A percentile compares a stretch with the other conserved stretches of the same genome.
Evolutionary conservation across 129 eudicot species (phyloP).

Genomic region (Scalesia atractyloides): DNA sequence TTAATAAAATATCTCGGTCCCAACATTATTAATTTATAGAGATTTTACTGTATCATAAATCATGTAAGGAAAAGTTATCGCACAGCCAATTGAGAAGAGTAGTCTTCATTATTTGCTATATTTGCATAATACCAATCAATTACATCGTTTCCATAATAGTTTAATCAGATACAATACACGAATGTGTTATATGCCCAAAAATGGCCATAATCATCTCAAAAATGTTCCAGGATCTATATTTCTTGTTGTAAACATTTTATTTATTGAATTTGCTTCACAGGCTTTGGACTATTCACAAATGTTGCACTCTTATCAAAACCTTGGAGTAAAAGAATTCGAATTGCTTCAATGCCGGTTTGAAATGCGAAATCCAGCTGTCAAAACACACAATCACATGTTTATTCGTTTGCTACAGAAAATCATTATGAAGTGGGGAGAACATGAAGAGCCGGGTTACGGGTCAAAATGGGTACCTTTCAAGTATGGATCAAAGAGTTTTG

Average conservation of each 20-base stretch:
- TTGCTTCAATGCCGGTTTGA: conserved; percentile 76
- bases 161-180: neutral
- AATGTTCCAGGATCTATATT: conserved; percentile 1
- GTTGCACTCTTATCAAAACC: conserved; percentile 87
- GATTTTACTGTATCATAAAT: no score
- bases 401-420: neutral
- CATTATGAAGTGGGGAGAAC: neutral
- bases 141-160: neutral
- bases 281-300: conserved; percentile 68
- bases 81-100: neutral
- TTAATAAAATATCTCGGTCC: no score
- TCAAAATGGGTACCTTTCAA: neutral
- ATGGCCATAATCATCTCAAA: conserved; percentile 20
- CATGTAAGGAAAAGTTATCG: neutral
- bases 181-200: conserved; percentile 10
- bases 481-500: neutral
- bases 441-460: neutral
- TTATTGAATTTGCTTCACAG: conserved; percentile 38
- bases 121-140: conserved; percentile 1
- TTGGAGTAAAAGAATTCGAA: conserved; percentile 75
- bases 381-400: conserved; percentile 1
- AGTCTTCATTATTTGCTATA: neutral
- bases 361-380: conserved; percentile 80
- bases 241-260: neutral
- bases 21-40: no score